Evolutionary conservation across 345 rosid species (phyloP), one percentile per base, ranked within the genome.

Genomic region (Eucalyptus microcorys): DNA sequence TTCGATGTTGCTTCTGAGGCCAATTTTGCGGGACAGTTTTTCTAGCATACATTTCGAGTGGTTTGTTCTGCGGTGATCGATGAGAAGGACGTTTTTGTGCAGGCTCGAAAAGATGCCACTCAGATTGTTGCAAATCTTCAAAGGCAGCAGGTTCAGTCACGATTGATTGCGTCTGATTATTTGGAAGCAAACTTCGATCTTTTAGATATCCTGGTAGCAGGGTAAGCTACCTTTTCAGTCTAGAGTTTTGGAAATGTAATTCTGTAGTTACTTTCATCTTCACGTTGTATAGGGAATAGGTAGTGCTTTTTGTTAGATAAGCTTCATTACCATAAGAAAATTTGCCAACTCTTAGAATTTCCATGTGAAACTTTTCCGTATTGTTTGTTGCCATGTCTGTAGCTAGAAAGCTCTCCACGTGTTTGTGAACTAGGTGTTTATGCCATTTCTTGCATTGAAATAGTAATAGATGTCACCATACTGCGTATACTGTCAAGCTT

Each of bases 121-220:
- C 99, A 97, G 93, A 97, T 98, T 90, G 98, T 97, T 87, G 99
- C 99, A 52, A 98, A 98, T 94, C 92, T 98, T 87, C 99, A 97
- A 91, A 92, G 99, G 91, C 99, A 97, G 71, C 99, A 96, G 93
- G 99, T 98, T 89, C 92, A 97, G 4, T 97, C 97, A 17, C 93
- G 96, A 87, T 89, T 98, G 96, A 98, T 98, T 92, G 98, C 99
- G 6, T 98, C 99, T 90, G 99, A 97, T 61, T 97, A 96, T 93
- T 91, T 98, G 88, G 99, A 97, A 91, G 94, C 95, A 61, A 96
- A 97, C 66, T 92, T 94, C 1, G 98, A 98, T 93, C 99, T 98
- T 89, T 93, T 98, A 93, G 99, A 97, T 91, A 93, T 92, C 89
- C 88, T 98, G 87, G 89, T 96, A 53, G 88, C 91, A 76, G 99